Conservation (phyloP, 1,139 yeast genomes). For the Protomyces inouyei region DNA sequence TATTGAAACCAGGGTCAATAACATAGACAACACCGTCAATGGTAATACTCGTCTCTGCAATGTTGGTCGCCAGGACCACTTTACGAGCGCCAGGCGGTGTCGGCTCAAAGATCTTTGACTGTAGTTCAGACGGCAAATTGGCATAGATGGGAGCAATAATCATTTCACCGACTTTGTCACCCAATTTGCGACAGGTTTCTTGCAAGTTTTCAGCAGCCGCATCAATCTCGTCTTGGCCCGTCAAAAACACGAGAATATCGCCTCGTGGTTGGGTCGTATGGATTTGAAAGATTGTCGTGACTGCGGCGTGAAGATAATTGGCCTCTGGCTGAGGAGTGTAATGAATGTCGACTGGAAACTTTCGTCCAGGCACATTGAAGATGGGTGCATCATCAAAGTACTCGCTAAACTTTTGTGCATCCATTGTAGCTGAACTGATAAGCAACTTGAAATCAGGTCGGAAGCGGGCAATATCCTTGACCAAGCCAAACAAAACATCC, state of each 20-base stretch:
- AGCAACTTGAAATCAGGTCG: conserved; percentile 68
- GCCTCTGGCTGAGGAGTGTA: conserved; percentile 88
- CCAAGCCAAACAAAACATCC: conserved; percentile 75
- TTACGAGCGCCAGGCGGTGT: conserved; percentile 67
- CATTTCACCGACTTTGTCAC: conserved; percentile 56
- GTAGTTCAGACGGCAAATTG: conserved; percentile 70
- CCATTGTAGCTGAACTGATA: conserved; percentile 91
- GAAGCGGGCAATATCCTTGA: conserved; percentile 62
- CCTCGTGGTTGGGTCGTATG: conserved; percentile 56
- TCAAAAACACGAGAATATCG: conserved; percentile 82
- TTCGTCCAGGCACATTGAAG: conserved; percentile 71
- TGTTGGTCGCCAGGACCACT: conserved; percentile 72
- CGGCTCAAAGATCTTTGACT: conserved; percentile 65
- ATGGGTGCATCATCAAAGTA: conserved; percentile 79
- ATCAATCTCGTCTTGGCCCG: conserved; percentile 91
- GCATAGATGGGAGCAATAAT: conserved; percentile 84
- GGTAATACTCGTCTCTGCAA: conserved; percentile 77
- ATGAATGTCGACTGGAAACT: conserved; percentile 81
- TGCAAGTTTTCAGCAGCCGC: conserved; percentile 64
- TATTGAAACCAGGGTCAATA: conserved; percentile 76
- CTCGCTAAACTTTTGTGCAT: conserved; percentile 75
- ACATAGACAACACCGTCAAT: conserved; percentile 75
- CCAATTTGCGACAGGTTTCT: conserved; percentile 62
- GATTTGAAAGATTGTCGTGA: conserved; percentile 73
- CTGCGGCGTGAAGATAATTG: conserved; percentile 81